phyloP scores from a whole-genome alignment of 352 stramenopile genomes.

The Pythium apleroticum region DNA sequence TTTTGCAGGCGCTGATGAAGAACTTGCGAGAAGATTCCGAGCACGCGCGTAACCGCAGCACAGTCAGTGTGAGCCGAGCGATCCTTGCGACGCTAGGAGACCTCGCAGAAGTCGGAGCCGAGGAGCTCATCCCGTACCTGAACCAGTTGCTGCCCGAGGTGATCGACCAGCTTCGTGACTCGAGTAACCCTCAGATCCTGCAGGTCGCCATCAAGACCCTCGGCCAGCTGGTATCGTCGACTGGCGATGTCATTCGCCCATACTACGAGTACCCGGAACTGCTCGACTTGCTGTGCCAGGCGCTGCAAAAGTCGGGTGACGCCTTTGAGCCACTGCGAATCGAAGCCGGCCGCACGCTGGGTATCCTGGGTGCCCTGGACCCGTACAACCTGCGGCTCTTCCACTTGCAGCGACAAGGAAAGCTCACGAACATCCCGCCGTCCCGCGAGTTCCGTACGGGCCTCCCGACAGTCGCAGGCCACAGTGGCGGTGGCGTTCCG shows the following conservation, averaged over 20 bases:
- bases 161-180: constrained; percentile 85
- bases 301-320: constrained; percentile 80
- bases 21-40: constrained; percentile 84
- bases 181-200: constrained; percentile 82
- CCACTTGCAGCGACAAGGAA: constrained; percentile 78
- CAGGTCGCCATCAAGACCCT: constrained; percentile 86
- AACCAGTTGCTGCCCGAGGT: constrained; percentile 85
- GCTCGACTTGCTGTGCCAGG: constrained; percentile 73
- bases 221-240: constrained; percentile 79
- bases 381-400: constrained; percentile 86
- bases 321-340: constrained; percentile 73
- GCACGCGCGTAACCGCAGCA: constrained; percentile 71
- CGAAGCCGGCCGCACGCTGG: constrained; percentile 78
- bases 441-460: constrained; percentile 71
- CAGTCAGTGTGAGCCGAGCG: constrained; percentile 78
- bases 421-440: constrained; percentile 56
- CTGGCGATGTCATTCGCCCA: constrained; percentile 80
- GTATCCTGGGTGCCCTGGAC: constrained; percentile 79
- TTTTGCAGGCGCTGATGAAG: constrained; percentile 85
- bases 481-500: constrained; percentile 11
- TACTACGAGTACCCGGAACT: constrained; percentile 87
- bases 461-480: constrained; percentile 27
- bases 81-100: constrained; percentile 83
- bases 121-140: constrained; percentile 81
- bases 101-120: constrained; percentile 71